Percentiles rank a stretch among this genome's conserved stretches.
Evolutionary conservation across 225 moss, liverwort and hornwort genomes (phyloP).

Genomic region (Bryum argenteum): DNA sequence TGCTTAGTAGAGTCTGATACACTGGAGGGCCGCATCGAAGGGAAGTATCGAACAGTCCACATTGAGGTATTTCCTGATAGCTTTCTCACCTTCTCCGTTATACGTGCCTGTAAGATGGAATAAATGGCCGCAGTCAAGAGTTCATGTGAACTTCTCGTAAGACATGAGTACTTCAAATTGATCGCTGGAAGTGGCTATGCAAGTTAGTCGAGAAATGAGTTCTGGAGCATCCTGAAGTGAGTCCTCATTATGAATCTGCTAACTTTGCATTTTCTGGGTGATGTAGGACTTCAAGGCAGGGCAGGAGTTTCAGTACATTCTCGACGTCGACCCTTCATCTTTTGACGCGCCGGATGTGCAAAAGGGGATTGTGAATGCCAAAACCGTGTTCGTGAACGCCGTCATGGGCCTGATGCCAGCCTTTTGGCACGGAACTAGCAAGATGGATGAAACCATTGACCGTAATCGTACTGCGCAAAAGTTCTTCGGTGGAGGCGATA

Average conservation of each 20-base stretch:
- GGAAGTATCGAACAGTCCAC: conserved; percentile 61
- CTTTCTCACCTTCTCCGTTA: background rate
- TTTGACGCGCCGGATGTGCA: conserved; percentile 51
- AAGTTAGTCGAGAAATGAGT: background rate
- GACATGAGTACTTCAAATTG: background rate
- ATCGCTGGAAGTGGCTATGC: background rate
- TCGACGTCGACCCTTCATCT: conserved; percentile 68
- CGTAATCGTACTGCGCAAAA: conserved; percentile 65
- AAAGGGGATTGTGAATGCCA: conserved; percentile 44
- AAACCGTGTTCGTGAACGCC: conserved; percentile 79
- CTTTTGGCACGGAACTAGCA: conserved; percentile 78
- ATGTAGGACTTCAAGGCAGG: conserved; percentile 65
- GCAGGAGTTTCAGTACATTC: conserved; percentile 56
- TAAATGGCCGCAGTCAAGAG: background rate
- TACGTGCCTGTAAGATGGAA: background rate
- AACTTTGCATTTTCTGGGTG: conserved; percentile 6
- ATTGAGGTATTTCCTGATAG: conserved; percentile 45
- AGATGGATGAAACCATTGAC: conserved; percentile 78
- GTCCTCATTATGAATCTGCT: background rate
- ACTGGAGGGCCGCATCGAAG: conserved; percentile 68
- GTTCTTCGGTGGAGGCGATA: conserved; percentile 79
- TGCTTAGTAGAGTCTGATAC: conserved; percentile 69
- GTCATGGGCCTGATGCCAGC: conserved; percentile 85
- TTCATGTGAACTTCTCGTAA: background rate
- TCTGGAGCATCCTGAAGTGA: background rate